Evolutionary conservation across 768 basidiomycete species (phyloP).

Genomic region (Naganishia friedmannii): DNA sequence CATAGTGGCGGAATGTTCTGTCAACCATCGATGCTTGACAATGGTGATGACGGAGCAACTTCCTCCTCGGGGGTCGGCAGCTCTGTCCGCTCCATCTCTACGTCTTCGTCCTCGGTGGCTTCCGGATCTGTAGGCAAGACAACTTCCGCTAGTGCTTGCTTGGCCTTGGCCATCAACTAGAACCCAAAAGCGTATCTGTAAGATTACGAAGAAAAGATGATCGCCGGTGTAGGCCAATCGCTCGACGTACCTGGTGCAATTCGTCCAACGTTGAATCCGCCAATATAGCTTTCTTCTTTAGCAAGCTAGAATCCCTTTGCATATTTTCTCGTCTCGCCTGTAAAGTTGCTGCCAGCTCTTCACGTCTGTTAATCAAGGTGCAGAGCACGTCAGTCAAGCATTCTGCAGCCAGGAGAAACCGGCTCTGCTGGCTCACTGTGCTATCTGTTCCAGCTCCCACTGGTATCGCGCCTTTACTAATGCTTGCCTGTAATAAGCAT

Average conservation of each 20-base stretch:
- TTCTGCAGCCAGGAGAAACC: neutral
- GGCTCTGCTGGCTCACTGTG: neutral
- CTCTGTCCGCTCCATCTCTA: constrained; percentile 9
- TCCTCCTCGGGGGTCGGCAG: neutral
- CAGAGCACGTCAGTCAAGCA: neutral
- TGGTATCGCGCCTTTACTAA: constrained; percentile 5
- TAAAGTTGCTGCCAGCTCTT: constrained; percentile 2
- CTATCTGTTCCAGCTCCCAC: constrained; percentile 10
- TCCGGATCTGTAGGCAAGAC: neutral
- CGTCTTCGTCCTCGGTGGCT: neutral
- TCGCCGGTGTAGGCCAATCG: too few relatives aligned
- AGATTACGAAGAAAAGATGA: neutral
- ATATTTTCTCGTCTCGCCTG: neutral
- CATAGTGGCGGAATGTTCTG: too few relatives aligned
- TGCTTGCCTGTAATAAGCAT: constrained; percentile 3
- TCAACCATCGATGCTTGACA: neutral
- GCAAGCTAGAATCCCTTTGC: constrained; percentile 1
- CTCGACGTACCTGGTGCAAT: constrained; percentile 10
- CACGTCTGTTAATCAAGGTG: neutral
- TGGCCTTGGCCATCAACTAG: constrained; percentile 3
- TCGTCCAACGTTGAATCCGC: constrained; percentile 6
- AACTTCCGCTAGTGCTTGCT: constrained; percentile 4
- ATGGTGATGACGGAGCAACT: neutral
- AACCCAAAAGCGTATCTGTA: neutral
- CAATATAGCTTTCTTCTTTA: constrained; percentile 14